phyloP scores from a whole-genome alignment of 192 early-diverging fungal species.

The Backusella liffmaniae region DNA sequence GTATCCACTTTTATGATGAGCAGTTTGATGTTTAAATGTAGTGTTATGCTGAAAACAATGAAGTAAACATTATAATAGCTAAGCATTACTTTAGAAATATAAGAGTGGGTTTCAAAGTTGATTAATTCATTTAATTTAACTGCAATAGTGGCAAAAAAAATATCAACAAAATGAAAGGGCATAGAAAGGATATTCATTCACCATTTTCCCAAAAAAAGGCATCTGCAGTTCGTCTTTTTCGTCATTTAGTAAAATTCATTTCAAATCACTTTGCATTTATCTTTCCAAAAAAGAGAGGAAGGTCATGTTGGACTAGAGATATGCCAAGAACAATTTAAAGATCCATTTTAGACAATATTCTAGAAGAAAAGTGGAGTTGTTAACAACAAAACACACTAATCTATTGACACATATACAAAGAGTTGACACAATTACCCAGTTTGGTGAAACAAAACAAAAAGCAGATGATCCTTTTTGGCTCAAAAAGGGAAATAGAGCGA shows the following conservation, averaged over 20 bases:
- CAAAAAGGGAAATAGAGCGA: neutral
- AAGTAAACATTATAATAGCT: neutral
- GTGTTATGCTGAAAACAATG: neutral
- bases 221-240: neutral
- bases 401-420: neutral
- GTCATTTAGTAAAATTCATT: neutral
- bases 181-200: neutral
- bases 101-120: neutral
- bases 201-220: neutral
- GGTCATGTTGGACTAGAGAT: neutral
- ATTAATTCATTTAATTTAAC: neutral
- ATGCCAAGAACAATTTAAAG: neutral
- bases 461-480: neutral
- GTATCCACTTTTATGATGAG: neutral
- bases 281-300: neutral
- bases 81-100: neutral
- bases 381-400: neutral
- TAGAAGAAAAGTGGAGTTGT: neutral
- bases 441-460: neutral
- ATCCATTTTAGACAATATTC: neutral
- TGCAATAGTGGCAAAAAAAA: neutral
- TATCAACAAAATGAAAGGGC: neutral
- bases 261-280: neutral
- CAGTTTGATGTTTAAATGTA: neutral
- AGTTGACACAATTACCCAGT: neutral